These are phyloP conservation scores for Syzygium malaccense DNA, from an alignment of 441 rosid species.

Conservation along the genomic window DNA sequence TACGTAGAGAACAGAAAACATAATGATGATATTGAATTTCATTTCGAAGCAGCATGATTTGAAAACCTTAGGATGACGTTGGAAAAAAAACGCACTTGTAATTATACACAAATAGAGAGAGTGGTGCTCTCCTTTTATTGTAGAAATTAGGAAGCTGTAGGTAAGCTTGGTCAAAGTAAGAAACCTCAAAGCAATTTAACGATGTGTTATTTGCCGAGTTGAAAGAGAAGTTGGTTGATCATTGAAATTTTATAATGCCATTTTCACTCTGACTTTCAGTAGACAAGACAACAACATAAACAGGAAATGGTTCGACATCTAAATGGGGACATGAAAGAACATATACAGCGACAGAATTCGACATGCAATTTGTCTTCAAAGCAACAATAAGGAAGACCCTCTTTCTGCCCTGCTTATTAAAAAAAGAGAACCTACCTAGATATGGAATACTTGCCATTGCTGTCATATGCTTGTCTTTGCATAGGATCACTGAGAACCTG, in stretches of 20 bases:
- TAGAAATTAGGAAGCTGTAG: not conserved
- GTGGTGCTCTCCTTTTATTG: not conserved
- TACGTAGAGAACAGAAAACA: not conserved
- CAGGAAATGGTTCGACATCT: not conserved
- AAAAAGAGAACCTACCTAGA: constrained; percentile 34
- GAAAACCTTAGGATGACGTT: not conserved
- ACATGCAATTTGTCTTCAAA: not conserved
- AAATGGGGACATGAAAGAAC: not conserved
- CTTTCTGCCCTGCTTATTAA: not conserved
- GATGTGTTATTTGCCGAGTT: not conserved
- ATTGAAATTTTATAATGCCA: not conserved
- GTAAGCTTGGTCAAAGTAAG: not conserved
- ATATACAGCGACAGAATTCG: not conserved
- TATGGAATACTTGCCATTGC: constrained; percentile 55
- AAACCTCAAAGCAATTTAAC: not conserved
- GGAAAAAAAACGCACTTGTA: not conserved
- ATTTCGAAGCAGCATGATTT: not conserved
- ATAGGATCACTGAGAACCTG: constrained; percentile 81
- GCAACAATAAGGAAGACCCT: not conserved
- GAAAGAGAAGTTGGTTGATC: not conserved
- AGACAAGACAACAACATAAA: not conserved
- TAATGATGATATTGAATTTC: not conserved
- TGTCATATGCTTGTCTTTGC: constrained; percentile 74
- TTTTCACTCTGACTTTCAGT: not conserved
- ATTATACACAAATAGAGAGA: not conserved